These are phyloP conservation scores for Scheffersomyces lignicola DNA, from an alignment of 1,139 yeast species.

Conservation along the genomic window DNA sequence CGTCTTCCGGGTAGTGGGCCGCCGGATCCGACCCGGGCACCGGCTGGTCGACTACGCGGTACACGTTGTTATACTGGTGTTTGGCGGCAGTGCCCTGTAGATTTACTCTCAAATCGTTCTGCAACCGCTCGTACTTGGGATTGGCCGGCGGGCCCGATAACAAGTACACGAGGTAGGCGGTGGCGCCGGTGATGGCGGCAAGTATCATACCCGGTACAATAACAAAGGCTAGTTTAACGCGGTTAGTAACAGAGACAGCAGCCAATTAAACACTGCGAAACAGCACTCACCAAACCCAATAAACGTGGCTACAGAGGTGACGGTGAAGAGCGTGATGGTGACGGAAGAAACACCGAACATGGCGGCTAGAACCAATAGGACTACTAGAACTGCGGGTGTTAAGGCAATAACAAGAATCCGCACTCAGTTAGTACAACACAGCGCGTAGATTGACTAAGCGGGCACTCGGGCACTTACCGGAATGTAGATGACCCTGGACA, in stretches of 20 bases:
- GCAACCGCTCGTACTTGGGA: background rate
- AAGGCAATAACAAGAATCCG: conserved; percentile 2
- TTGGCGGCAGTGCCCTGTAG: background rate
- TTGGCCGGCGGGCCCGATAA: background rate
- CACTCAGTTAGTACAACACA: background rate
- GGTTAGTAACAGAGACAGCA: background rate
- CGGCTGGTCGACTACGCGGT: background rate
- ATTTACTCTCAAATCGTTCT: background rate
- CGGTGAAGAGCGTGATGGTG: conserved; percentile 13
- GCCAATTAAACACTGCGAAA: background rate
- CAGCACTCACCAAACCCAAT: conserved; percentile 17
- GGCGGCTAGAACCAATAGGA: conserved; percentile 4
- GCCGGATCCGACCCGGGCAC: no score
- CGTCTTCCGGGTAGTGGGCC: no score
- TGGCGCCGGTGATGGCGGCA: background rate
- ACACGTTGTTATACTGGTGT: background rate
- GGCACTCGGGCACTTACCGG: conserved; percentile 2
- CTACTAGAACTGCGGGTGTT: background rate
- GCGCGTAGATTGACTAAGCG: background rate
- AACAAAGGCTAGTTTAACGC: conserved; percentile 11
- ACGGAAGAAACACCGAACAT: conserved; percentile 23
- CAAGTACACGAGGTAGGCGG: background rate
- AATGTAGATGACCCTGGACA: conserved; percentile 2
- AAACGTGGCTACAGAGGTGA: conserved; percentile 12
- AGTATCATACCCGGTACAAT: conserved; percentile 11